These are phyloP conservation scores for Luffa acutangula DNA, from an alignment of 306 rosid species.

Conservation along the genomic window DNA sequence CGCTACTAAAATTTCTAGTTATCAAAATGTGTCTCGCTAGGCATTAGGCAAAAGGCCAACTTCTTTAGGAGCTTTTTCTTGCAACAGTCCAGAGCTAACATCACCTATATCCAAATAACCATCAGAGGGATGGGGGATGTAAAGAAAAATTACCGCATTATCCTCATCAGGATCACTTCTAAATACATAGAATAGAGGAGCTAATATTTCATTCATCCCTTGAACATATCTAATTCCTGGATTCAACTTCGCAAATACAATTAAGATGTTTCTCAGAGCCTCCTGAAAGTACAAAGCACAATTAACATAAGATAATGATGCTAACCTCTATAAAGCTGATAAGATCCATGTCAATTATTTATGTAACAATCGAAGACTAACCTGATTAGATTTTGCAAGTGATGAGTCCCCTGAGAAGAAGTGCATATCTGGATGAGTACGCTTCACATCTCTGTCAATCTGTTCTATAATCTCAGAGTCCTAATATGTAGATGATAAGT, in stretches of 20 bases:
- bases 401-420: conserved; percentile 85
- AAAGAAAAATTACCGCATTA: conserved; percentile 38
- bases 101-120: background rate
- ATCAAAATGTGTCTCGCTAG: background rate
- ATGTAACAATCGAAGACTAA: conserved; percentile 18
- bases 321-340: background rate
- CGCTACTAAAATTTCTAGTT: background rate
- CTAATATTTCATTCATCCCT: conserved; percentile 97
- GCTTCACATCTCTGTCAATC: conserved; percentile 94
- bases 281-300: conserved; percentile 49
- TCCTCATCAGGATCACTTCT: conserved; percentile 89
- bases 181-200: conserved; percentile 81
- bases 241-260: conserved; percentile 86
- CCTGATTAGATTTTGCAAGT: conserved; percentile 89
- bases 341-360: background rate
- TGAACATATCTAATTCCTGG: conserved; percentile 99
- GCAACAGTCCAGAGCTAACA: background rate
- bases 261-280: conserved; percentile 67
- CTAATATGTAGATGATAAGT: conserved; percentile 29
- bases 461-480: conserved; percentile 95
- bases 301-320: background rate
- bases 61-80: background rate
- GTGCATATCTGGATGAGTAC: conserved; percentile 97
- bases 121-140: background rate
- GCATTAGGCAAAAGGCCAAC: background rate